Evolutionary conservation across 2,329 filamentous ascomycete genomes (phyloP), one percentile per base, ranked within the genome.

Genomic region (Colletotrichum graminicola): DNA sequence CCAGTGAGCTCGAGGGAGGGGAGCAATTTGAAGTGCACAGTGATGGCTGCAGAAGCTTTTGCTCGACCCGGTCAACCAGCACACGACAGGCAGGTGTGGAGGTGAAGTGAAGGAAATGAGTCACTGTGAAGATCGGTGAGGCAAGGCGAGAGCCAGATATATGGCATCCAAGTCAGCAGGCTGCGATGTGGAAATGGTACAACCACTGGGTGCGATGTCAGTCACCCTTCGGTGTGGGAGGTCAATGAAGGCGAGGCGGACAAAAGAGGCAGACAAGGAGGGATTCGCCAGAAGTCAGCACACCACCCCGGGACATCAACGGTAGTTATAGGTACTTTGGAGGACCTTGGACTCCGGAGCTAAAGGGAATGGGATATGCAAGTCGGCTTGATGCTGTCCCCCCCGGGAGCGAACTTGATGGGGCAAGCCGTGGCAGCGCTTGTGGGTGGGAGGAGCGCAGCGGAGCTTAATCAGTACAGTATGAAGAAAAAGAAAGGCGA

Each of bases 71-170:
- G 49, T 52, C 67, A 66, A 66, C 55, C 62, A 62, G 70, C 70
- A 62, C 70, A 62, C 61, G 43, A 36, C 43, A 66, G 59, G 62
- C 41, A 72, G 62, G 29, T 74, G 74, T 75, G 74, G 76, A 76
- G 75, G 72, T 75, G 75, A 71, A 76, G 73, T 75, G 73, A 74
- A 75, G 77, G 76, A 75, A 79, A 80, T 83, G 82, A 83, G 80
- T 83, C 81, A 81, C 78, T 72, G 82, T 84, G 82, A 83, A 82
- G 78, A 76, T 77, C 70, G 78, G 82, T 82, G 82, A 84, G 81
- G 77, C 78, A 77, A 79, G 77, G 75, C 73, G 77, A 76, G 76
- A 74, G 74, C 45, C 61, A 76, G 75, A 78, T 84, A 83, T 84
- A 84, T 81, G 80, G 69, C 71, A 75, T 75, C 32, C 72, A 66